phyloP scores from a whole-genome alignment of 352 stramenopile species.

The Pythium coloratum region DNA sequence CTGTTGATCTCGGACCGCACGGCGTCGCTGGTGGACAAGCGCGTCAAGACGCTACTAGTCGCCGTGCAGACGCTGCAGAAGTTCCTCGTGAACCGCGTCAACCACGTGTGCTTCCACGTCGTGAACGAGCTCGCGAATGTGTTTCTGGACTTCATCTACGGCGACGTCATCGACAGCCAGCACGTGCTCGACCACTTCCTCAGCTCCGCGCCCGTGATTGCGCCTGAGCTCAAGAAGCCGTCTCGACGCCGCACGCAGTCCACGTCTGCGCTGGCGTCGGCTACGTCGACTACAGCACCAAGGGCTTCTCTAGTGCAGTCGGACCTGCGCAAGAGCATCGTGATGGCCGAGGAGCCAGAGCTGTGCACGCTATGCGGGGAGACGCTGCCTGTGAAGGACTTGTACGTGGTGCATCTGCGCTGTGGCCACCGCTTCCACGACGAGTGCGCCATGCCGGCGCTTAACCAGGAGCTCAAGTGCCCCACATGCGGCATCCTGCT shows the following conservation, averaged over 20 bases:
- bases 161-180: slow-evolving; percentile 19
- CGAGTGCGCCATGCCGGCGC: slow-evolving; percentile 57
- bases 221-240: background rate
- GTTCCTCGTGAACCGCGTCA: slow-evolving; percentile 40
- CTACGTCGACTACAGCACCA: background rate
- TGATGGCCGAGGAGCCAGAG: background rate
- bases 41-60: slow-evolving; percentile 34
- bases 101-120: slow-evolving; percentile 40
- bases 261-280: slow-evolving; percentile 3
- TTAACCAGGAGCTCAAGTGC: slow-evolving; percentile 58
- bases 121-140: slow-evolving; percentile 25
- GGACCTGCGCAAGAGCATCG: background rate
- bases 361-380: slow-evolving; percentile 17
- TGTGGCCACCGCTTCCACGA: slow-evolving; percentile 75
- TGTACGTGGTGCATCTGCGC: slow-evolving; percentile 42
- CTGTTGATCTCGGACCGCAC: slow-evolving; percentile 23
- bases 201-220: background rate
- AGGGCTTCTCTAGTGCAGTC: background rate
- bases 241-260: slow-evolving; percentile 4
- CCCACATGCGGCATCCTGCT: slow-evolving; percentile 41
- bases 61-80: slow-evolving; percentile 40
- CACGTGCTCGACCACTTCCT: slow-evolving; percentile 20
- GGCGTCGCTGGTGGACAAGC: slow-evolving; percentile 28
- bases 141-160: slow-evolving; percentile 36
- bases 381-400: slow-evolving; percentile 13